Base-by-base conservation (phyloP, 2,329 filamentous ascomycete genomes). In the Calonectria pseudoturangicola region DNA sequence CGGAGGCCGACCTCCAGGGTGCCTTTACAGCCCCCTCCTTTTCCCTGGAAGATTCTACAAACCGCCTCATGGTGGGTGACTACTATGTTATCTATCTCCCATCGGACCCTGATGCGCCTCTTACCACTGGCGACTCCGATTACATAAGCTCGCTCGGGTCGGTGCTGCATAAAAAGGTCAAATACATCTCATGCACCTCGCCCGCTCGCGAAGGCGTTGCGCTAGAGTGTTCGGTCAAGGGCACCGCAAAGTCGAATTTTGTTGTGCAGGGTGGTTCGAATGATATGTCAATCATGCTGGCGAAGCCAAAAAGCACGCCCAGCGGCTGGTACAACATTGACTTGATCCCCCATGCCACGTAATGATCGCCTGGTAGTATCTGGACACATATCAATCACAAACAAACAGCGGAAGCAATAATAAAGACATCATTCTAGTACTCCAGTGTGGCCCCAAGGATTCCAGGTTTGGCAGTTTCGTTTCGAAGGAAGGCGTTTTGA, bases 61-160 rank as follows among this genome's bases (percentile, higher is more conserved):
- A 36, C 51, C 51, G 51, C 4, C 51, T 56, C 13, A 33, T 36
- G 21, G 51, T 56, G 18, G 51, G 51, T 13, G 51, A 56, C 30
- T 56, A 56, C 51, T 56, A 56, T 30, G 51, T 56, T 4, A 56
- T 56, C 25, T 56, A 56, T 18, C 30, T 36, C 18, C 51, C 51
- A 6, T 36, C 30, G 18, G 33, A 18, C 8, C 30, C 51, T 18
- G 27, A 56, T 10, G 30, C 51, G 12, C 30, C 51, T 6, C 51
- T 56, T 3, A 36, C 36, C 8, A 56, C 51, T n/a, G 51, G 51
- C 3, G 30, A 56, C n/a, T 25, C 51, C 2, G 51, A 56, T 5
- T 56, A 36, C 18, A 56, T 56, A 10, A 6, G 36, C n/a, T 56
- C 51, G 3, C 51, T 56, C 30, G n/a, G 10, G 28, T 21, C 21